A percentile compares a stretch with the other conserved stretches of the same genome.
These are phyloP conservation scores for Euphorbia tirucalli DNA, from an alignment of 345 rosid species.

Conservation along the genomic window DNA sequence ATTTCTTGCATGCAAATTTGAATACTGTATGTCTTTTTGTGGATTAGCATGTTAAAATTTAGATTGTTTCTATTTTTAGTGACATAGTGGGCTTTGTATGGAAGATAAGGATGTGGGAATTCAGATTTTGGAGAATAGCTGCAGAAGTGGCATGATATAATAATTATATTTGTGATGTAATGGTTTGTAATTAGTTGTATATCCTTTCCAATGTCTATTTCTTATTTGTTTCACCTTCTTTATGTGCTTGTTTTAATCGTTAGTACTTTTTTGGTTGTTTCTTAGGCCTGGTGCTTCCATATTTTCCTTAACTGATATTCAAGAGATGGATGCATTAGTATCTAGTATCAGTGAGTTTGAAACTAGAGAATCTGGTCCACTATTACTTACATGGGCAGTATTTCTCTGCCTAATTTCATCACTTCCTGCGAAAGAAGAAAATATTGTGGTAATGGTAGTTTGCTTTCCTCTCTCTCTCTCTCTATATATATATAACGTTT, in stretches of 20 bases:
- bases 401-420: constrained; percentile 81
- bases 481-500: neutral
- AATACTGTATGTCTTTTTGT: neutral
- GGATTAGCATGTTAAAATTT: neutral
- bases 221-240: neutral
- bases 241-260: constrained; percentile 20
- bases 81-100: neutral
- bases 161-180: neutral
- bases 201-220: neutral
- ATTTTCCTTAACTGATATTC: constrained; percentile 68
- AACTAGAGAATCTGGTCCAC: constrained; percentile 70
- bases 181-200: neutral
- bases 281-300: constrained; percentile 55
- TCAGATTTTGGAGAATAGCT: constrained; percentile 1
- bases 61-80: neutral
- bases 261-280: constrained; percentile 24
- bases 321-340: constrained; percentile 81
- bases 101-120: neutral
- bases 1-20: neutral
- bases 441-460: constrained; percentile 56
- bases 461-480: no score
- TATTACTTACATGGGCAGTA: constrained; percentile 89
- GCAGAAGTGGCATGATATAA: neutral
- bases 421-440: constrained; percentile 70
- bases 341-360: constrained; percentile 62